A percentile compares a stretch with the other conserved stretches of the same genome.
Conservation (phyloP, 306 rosid genomes). For the Vigna radiata region DNA sequence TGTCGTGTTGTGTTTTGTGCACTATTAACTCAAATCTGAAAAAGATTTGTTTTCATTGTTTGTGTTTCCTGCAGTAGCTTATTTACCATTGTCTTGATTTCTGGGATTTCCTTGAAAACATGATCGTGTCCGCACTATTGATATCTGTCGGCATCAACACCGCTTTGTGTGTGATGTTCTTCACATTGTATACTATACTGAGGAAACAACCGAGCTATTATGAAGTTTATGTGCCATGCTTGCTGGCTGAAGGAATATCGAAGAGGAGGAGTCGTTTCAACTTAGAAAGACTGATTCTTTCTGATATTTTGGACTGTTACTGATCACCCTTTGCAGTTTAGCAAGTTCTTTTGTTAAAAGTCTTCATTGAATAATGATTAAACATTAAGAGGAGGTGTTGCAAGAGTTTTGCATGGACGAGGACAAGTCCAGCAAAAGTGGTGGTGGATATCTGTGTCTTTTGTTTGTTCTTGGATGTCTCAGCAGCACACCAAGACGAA, state of each 20-base stretch:
- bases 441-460: not conserved
- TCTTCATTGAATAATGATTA: not conserved
- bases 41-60: not conserved
- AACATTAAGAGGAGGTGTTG: not conserved
- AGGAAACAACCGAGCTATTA: conserved; percentile 80
- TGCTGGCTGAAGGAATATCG: conserved; percentile 73
- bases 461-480: conserved; percentile 11
- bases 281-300: conserved; percentile 82
- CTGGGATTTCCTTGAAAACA: conserved; percentile 45
- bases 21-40: not conserved
- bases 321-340: not conserved
- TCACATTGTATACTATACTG: conserved; percentile 71
- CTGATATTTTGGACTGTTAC: conserved; percentile 7
- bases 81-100: conserved; percentile 9
- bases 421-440: conserved; percentile 26
- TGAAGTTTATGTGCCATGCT: conserved; percentile 73
- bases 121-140: conserved; percentile 86
- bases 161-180: conserved; percentile 78
- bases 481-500: conserved; percentile 15
- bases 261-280: conserved; percentile 59
- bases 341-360: not conserved
- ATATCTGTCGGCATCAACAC: conserved; percentile 87
- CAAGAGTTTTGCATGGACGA: conserved; percentile 25
- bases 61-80: conserved; percentile 45
- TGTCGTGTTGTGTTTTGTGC: no score